A percentile compares a stretch with the other conserved stretches of the same genome.
Conservation (phyloP, 139 green algal species). For the Tetraselmis chui region DNA sequence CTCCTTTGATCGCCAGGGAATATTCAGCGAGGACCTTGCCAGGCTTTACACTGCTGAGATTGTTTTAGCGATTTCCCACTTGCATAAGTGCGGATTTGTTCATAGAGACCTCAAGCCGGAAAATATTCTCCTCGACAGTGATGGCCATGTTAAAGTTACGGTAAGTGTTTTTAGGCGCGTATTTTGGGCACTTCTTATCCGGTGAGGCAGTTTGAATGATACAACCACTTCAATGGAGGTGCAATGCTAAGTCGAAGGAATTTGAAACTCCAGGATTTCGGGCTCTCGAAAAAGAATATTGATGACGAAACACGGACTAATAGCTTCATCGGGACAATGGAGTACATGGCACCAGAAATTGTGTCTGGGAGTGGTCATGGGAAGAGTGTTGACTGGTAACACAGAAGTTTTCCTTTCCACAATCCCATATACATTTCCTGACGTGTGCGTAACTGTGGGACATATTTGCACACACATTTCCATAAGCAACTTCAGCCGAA, state of each 20-base stretch:
- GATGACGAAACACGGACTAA: conserved; percentile 63
- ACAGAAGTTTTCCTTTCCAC: conserved; percentile 13
- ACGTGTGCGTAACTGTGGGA: neutral
- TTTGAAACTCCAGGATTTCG: conserved; percentile 37
- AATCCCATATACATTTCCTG: neutral
- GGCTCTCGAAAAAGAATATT: conserved; percentile 78
- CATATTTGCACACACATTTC: neutral
- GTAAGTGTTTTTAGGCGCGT: too few relatives aligned
- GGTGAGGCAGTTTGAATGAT: too few relatives aligned
- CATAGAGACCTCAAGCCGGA: conserved; percentile 83
- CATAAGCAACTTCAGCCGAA: neutral
- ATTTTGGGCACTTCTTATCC: conserved; percentile 77
- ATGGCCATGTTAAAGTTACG: conserved; percentile 91
- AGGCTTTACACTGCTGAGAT: conserved; percentile 93
- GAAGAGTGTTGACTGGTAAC: conserved; percentile 95
- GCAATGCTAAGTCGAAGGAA: too few relatives aligned
- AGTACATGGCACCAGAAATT: conserved; percentile 87
- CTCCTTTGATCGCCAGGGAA: conserved; percentile 32
- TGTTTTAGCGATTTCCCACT: conserved; percentile 82
- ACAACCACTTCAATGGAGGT: too few relatives aligned
- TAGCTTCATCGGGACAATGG: conserved; percentile 92
- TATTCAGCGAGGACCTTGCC: conserved; percentile 79
- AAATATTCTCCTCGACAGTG: conserved; percentile 90
- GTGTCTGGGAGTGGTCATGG: conserved; percentile 76
- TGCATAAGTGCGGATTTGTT: conserved; percentile 79